phyloP scores from a whole-genome alignment of 805 yeast species.

The Barnettozyma vustinii region DNA sequence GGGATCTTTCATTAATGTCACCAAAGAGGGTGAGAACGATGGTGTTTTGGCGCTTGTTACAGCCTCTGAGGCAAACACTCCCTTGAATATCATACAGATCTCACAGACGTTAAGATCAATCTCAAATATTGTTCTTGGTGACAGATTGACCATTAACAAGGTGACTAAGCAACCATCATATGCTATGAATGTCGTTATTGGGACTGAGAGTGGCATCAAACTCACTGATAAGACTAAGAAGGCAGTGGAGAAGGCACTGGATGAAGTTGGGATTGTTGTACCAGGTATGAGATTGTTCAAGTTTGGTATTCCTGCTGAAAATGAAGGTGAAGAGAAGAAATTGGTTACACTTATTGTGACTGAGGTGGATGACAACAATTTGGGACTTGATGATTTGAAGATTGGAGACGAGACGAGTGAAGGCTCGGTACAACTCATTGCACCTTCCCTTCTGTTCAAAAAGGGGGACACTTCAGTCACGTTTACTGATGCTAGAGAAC shows the following conservation, averaged over 20 bases:
- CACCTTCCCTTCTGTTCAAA: slow-evolving; percentile 44
- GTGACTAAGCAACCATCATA: slow-evolving; percentile 43
- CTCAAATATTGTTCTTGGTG: slow-evolving; percentile 43
- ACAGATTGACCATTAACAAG: slow-evolving; percentile 43
- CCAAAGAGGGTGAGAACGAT: slow-evolving; percentile 37
- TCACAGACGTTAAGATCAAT: slow-evolving; percentile 41
- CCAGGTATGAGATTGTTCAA: slow-evolving; percentile 44
- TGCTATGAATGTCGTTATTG: slow-evolving; percentile 34
- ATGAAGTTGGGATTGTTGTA: slow-evolving; percentile 54
- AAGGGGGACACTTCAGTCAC: slow-evolving; percentile 28
- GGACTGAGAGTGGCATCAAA: slow-evolving; percentile 21
- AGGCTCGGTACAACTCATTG: slow-evolving; percentile 26
- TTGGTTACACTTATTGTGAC: slow-evolving; percentile 16
- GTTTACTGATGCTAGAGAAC: slow-evolving; percentile 22
- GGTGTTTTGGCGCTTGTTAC: slow-evolving; percentile 42
- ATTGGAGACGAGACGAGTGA: slow-evolving; percentile 10
- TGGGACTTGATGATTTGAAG: slow-evolving; percentile 28
- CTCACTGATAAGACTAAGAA: slow-evolving; percentile 25
- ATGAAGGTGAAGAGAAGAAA: slow-evolving; percentile 16
- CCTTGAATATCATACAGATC: slow-evolving; percentile 39
- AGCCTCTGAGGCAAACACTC: slow-evolving; percentile 30
- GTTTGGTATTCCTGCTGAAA: slow-evolving; percentile 16
- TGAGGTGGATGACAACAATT: slow-evolving; percentile 27
- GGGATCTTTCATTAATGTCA: slow-evolving; percentile 42
- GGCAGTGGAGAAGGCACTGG: slow-evolving; percentile 36